Conservation (phyloP, 1,139 yeast genomes). For the Pichia sp. region DNA sequence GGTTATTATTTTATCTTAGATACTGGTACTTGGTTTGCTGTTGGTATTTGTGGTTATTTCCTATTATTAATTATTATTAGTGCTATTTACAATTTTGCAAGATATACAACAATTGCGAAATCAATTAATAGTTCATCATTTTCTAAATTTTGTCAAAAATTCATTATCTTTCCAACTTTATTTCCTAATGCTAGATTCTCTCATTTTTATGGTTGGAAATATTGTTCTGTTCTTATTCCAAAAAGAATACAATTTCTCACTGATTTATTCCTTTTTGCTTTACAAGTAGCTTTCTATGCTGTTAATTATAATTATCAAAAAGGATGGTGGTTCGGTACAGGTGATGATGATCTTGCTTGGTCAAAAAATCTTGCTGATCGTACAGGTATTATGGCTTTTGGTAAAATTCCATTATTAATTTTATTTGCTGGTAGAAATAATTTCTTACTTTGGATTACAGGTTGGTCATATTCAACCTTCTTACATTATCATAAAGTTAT, state of each 20-base stretch:
- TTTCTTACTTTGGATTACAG: conserved; percentile 48
- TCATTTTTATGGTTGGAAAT: conserved; percentile 13
- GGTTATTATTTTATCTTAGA: conserved; percentile 20
- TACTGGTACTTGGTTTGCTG: conserved; percentile 28
- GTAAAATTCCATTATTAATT: conserved; percentile 40
- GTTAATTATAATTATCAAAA: conserved; percentile 41
- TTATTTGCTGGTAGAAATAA: conserved; percentile 62
- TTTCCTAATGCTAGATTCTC: conserved; percentile 21
- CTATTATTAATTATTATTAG: conserved; percentile 25
- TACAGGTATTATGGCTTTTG: conserved; percentile 41
- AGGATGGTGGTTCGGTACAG: conserved; percentile 33
- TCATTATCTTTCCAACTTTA: conserved; percentile 21
- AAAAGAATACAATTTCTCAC: conserved; percentile 47
- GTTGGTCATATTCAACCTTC: conserved; percentile 55
- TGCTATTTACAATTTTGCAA: conserved; percentile 25
- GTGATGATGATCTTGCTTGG: conserved; percentile 26
- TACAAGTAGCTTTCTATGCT: conserved; percentile 29
- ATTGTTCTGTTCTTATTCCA: conserved; percentile 33
- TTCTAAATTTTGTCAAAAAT: conserved; percentile 19
- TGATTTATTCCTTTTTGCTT: conserved; percentile 14
- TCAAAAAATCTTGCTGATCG: conserved; percentile 49
- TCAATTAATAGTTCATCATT: conserved; percentile 12
- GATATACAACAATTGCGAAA: conserved; percentile 13
- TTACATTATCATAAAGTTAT: conserved; percentile 56
- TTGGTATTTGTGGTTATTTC: conserved; percentile 39